These are phyloP conservation scores for Mortierella alpina DNA, from an alignment of 192 early-diverging fungal species.

Conservation along the genomic window DNA sequence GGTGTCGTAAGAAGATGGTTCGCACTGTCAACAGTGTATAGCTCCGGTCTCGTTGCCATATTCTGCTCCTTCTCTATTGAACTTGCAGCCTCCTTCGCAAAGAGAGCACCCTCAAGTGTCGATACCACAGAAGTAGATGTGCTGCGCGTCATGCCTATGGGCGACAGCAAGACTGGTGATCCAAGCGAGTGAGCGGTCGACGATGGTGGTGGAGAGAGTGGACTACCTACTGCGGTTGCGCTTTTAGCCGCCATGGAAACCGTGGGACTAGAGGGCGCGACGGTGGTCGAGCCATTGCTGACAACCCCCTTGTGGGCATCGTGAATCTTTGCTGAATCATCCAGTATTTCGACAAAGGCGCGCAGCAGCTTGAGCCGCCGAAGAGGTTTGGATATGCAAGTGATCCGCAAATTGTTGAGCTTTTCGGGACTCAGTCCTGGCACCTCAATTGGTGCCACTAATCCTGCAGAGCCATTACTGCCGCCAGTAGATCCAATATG, in stretches of 20 bases:
- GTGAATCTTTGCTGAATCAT: conserved; percentile 43
- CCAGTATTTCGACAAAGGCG: conserved; percentile 54
- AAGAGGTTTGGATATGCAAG: conserved; percentile 56
- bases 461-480: background rate
- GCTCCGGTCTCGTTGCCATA: background rate
- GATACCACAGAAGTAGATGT: conserved; percentile 11
- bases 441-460: conserved; percentile 5
- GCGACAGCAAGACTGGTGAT: conserved; percentile 6
- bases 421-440: conserved; percentile 37
- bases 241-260: background rate
- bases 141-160: conserved; percentile 15
- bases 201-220: conserved; percentile 10
- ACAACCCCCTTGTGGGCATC: conserved; percentile 18
- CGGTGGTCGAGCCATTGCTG: conserved; percentile 1
- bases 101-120: conserved; percentile 15
- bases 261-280: conserved; percentile 16
- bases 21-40: conserved; percentile 2
- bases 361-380: conserved; percentile 56
- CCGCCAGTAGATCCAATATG: background rate
- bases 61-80: background rate
- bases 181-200: background rate
- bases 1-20: conserved; percentile 1
- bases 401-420: conserved; percentile 39
- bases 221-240: background rate
- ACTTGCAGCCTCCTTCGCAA: background rate